Evolutionary conservation across 2,329 filamentous ascomycete species (phyloP).

Genomic region (Cladosporium austrohemisphaericum): DNA sequence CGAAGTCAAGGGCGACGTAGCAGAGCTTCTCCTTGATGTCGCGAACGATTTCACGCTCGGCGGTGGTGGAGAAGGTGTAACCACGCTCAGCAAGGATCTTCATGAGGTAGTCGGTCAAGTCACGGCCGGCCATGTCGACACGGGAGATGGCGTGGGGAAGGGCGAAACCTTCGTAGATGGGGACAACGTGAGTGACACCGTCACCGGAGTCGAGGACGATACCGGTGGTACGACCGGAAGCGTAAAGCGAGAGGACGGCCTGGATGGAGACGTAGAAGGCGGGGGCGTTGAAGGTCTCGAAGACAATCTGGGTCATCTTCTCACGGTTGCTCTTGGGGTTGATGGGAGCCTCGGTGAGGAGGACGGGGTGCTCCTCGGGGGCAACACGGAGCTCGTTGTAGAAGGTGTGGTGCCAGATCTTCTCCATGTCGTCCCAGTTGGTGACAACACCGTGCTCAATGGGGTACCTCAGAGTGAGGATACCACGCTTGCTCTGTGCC

Average conservation of each 20-base stretch:
- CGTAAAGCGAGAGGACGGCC: conserved; percentile 98
- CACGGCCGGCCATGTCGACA: conserved; percentile 99
- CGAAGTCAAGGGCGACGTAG: conserved; percentile 99
- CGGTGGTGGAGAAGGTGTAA: conserved; percentile 99
- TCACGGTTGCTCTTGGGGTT: conserved; percentile 99
- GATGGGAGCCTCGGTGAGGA: conserved; percentile 98
- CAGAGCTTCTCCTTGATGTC: conserved; percentile 99
- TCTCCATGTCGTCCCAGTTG: conserved; percentile 99
- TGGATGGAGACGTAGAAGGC: conserved; percentile 99
- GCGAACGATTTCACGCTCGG: conserved; percentile 99
- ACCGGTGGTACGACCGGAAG: conserved; percentile 99
- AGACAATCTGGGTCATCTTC: conserved; percentile 99
- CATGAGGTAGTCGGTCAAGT: conserved; percentile 99
- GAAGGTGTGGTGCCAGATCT: conserved; percentile 99
- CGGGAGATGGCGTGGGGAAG: conserved; percentile 99
- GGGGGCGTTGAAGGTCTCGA: conserved; percentile 99
- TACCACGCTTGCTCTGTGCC: conserved; percentile 99
- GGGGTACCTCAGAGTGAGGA: conserved; percentile 97
- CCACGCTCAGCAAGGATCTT: conserved; percentile 99
- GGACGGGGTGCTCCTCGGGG: conserved; percentile 98
- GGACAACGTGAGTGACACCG: conserved; percentile 99
- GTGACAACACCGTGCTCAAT: conserved; percentile 99
- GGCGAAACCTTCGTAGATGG: conserved; percentile 99
- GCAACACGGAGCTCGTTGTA: conserved; percentile 99
- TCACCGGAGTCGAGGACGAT: conserved; percentile 99